phyloP scores from a whole-genome alignment of 805 yeast genomes.

The Pichia ethanolica region DNA sequence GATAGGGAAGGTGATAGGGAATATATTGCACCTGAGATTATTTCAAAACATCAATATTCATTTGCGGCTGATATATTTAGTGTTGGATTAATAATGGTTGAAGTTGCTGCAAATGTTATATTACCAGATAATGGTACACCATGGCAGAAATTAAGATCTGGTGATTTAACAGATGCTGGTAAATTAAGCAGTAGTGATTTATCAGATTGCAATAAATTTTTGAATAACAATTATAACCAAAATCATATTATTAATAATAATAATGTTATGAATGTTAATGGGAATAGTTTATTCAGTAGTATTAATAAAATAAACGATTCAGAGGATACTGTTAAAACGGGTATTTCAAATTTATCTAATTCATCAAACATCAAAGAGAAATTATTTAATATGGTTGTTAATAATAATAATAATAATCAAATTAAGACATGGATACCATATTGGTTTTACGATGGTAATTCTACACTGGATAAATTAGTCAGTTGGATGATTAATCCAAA shows the following conservation, averaged over 20 bases:
- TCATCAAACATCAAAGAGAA: not conserved
- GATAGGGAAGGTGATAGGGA: slow-evolving; percentile 97
- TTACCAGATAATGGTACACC: slow-evolving; percentile 94
- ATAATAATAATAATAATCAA: not conserved
- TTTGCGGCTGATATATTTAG: slow-evolving; percentile 93
- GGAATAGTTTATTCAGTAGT: not conserved
- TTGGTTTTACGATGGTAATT: slow-evolving; percentile 66
- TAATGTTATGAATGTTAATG: not conserved
- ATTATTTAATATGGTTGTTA: not conserved
- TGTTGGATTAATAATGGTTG: slow-evolving; percentile 88
- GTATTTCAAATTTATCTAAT: not conserved
- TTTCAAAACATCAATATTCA: slow-evolving; percentile 73
- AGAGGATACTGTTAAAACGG: not conserved
- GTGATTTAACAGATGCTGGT: slow-evolving; percentile 94
- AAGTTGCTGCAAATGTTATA: slow-evolving; percentile 90
- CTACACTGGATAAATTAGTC: slow-evolving; percentile 71
- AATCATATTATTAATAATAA: too few species aligned
- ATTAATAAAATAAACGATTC: not conserved
- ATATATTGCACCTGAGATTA: slow-evolving; percentile 94
- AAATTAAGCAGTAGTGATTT: slow-evolving; percentile 68
- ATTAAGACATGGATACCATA: slow-evolving; percentile 66
- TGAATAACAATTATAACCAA: too few species aligned
- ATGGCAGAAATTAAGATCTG: slow-evolving; percentile 93
- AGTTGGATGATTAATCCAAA: slow-evolving; percentile 85
- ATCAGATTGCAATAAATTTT: slow-evolving; percentile 20